Conservation (phyloP, 2,329 filamentous ascomycete genomes). For the Acephala macrosclerotiorum region DNA sequence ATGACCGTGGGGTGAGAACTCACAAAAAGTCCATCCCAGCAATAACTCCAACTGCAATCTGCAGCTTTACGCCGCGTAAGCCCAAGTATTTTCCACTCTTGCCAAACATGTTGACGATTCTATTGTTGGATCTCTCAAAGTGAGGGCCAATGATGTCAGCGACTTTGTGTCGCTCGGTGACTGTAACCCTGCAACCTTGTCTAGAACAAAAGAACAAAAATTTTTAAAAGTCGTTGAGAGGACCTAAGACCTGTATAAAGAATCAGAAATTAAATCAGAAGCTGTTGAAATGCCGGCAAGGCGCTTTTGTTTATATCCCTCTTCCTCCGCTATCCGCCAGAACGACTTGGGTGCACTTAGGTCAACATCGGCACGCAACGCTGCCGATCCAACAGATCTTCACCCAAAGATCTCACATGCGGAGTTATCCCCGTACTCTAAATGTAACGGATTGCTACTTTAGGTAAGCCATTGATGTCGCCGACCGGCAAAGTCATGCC, state of each 20-base stretch:
- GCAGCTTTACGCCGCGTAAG: not conserved
- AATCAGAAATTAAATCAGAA: not conserved
- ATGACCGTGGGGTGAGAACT: not conserved
- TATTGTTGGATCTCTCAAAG: slow-evolving; percentile 1
- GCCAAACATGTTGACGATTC: not conserved
- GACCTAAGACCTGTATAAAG: not conserved
- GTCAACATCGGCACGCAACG: not conserved
- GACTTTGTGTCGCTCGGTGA: not conserved
- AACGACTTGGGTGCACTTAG: not conserved
- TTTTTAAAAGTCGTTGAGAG: not conserved
- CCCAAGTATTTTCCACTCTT: slow-evolving; percentile 8
- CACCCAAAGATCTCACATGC: not conserved
- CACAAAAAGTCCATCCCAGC: slow-evolving; percentile 6
- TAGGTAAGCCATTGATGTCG: not conserved
- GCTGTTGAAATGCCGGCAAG: not conserved
- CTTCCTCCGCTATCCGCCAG: not conserved
- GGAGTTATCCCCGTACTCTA: not conserved
- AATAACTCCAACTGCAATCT: slow-evolving; percentile 6
- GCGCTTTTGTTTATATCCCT: not conserved
- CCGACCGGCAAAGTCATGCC: not conserved
- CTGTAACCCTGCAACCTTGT: not conserved
- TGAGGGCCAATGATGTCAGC: not conserved
- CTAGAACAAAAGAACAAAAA: not conserved
- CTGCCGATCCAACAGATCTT: not conserved
- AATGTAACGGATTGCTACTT: not conserved